Percentiles rank a stretch among this genome's conserved stretches.
Evolutionary conservation across 306 rosid species (phyloP).

Genomic region (Quercus wislizeni): DNA sequence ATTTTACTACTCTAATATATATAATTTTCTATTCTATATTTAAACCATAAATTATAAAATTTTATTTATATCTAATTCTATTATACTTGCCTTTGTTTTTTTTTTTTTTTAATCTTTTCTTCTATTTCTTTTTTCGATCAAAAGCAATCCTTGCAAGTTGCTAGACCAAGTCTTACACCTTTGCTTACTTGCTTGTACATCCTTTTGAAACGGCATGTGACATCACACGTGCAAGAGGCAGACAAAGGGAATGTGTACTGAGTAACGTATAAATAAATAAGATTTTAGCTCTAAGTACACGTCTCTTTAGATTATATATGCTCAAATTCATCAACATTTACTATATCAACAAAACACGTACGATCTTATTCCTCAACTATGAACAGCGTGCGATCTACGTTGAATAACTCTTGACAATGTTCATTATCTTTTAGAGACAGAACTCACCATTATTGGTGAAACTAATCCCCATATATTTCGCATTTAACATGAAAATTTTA

Average conservation of each 20-base stretch:
- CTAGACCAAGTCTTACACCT: conserved; percentile 49
- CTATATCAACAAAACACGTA: not conserved
- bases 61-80: not conserved
- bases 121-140: not conserved
- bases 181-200: conserved; percentile 24
- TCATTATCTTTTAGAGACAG: too few species aligned
- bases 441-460: too few species aligned
- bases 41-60: too few species aligned
- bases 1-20: too few species aligned
- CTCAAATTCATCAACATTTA: not conserved
- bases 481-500: too few species aligned
- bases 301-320: conserved; percentile 13
- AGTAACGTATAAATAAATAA: conserved; percentile 18
- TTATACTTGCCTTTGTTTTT: not conserved
- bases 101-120: not conserved
- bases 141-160: not conserved
- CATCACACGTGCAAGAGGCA: conserved; percentile 62
- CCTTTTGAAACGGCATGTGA: conserved; percentile 59
- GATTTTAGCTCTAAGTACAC: conserved; percentile 28
- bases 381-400: too few species aligned
- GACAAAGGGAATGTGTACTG: conserved; percentile 77
- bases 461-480: too few species aligned
- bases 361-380: not conserved
- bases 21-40: too few species aligned
- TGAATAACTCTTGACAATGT: conserved; percentile 4